Evolutionary conservation across 2,329 filamentous ascomycete species (phyloP).

Genomic region (Cytospora piceae): DNA sequence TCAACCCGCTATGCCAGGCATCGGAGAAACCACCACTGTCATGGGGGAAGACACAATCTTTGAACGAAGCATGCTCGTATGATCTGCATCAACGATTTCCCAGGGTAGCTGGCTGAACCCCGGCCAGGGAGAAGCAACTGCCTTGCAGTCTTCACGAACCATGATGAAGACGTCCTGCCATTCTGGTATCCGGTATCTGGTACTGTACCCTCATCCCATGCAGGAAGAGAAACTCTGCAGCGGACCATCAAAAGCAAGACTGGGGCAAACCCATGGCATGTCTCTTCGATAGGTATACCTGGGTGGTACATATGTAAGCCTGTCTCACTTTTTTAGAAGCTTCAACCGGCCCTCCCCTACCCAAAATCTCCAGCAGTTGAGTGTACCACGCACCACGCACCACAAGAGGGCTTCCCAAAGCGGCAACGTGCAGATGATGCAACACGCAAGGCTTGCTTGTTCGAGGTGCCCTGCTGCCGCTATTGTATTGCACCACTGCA

Average conservation of each 20-base stretch:
- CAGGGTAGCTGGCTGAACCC: background rate
- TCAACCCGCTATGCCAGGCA: background rate
- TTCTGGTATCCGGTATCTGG: background rate
- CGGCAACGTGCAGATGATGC: constrained; percentile 23
- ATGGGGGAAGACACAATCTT: background rate
- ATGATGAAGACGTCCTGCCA: no score
- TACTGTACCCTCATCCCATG: background rate
- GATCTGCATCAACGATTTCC: background rate
- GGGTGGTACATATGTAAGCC: background rate
- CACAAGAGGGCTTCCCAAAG: constrained; percentile 19
- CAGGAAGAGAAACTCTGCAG: background rate
- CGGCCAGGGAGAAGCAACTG: background rate
- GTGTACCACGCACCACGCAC: constrained; percentile 8
- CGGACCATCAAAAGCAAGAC: background rate
- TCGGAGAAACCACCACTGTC: background rate
- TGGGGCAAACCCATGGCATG: background rate
- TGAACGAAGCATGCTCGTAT: background rate
- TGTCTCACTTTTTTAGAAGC: constrained; percentile 3
- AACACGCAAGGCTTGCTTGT: constrained; percentile 11
- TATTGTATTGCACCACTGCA: background rate
- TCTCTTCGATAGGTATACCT: background rate
- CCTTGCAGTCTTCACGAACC: background rate
- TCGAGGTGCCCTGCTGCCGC: background rate
- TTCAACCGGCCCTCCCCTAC: constrained; percentile 1
- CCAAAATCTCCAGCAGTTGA: background rate